phyloP scores from a whole-genome alignment of 2,329 filamentous ascomycete genomes.

The Diplocarpon mali region DNA sequence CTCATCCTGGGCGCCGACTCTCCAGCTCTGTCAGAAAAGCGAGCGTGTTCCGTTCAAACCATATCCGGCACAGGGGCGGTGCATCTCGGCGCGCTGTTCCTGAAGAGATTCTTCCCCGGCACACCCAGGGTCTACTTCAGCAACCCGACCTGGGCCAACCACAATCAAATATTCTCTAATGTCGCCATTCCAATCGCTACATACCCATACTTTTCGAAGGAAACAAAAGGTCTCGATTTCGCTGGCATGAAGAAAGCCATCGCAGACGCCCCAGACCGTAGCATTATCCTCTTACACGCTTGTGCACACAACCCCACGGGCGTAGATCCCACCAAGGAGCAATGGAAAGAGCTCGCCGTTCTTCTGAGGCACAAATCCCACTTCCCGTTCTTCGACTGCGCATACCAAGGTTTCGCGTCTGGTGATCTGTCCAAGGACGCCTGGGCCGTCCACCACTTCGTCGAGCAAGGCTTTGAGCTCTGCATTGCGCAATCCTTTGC shows the following conservation, averaged over 20 bases:
- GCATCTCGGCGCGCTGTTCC: conserved; percentile 87
- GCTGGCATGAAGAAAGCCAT: conserved; percentile 72
- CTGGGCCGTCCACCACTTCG: conserved; percentile 88
- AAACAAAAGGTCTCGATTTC: conserved; percentile 86
- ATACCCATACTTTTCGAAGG: conserved; percentile 89
- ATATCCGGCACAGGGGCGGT: conserved; percentile 96
- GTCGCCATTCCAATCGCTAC: conserved; percentile 65
- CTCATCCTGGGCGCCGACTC: conserved; percentile 73
- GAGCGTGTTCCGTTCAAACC: conserved; percentile 74
- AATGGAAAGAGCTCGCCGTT: conserved; percentile 83
- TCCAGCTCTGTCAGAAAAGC: conserved; percentile 73
- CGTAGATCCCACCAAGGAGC: conserved; percentile 84
- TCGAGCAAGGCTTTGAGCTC: conserved; percentile 83
- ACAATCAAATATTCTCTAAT: conserved; percentile 96
- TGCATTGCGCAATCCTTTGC: conserved; percentile 88
- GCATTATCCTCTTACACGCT: conserved; percentile 83
- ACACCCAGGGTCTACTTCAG: conserved; percentile 78
- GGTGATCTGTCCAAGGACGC: conserved; percentile 78
- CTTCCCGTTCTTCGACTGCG: conserved; percentile 97
- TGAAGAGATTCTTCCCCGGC: conserved; percentile 76
- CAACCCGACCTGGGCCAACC: conserved; percentile 95
- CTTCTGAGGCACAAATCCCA: conserved; percentile 69
- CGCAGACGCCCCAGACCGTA: conserved; percentile 59
- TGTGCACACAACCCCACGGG: conserved; percentile 98
- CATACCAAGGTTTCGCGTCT: conserved; percentile 96